phyloP scores from a whole-genome alignment of 2,329 filamentous ascomycete species.

The Trichophyton rubrum region DNA sequence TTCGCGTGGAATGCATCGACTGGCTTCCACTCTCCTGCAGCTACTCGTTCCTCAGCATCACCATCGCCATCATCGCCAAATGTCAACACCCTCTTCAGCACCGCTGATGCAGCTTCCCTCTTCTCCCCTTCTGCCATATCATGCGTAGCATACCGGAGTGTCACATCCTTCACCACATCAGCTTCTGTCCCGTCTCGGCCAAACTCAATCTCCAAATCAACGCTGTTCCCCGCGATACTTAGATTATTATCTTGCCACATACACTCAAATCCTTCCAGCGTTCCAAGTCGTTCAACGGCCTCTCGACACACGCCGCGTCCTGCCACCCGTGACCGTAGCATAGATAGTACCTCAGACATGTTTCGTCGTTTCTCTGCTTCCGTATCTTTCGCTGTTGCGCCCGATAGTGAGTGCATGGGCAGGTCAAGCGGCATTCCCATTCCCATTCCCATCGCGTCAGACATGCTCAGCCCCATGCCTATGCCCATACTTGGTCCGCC shows the following conservation, averaged over 20 bases:
- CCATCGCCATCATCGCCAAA: neutral
- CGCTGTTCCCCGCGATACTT: conserved; percentile 35
- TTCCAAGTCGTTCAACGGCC: conserved; percentile 31
- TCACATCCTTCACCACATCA: conserved; percentile 33
- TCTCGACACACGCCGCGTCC: conserved; percentile 35
- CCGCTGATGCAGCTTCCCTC: conserved; percentile 31
- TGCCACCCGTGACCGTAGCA: conserved; percentile 29
- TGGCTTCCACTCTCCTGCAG: conserved; percentile 22
- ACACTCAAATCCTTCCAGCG: conserved; percentile 34
- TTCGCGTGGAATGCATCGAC: conserved; percentile 32
- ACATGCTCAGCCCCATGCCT: conserved; percentile 29
- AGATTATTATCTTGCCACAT: conserved; percentile 37
- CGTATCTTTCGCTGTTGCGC: conserved; percentile 24
- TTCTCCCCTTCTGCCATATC: conserved; percentile 30
- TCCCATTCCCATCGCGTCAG: conserved; percentile 28
- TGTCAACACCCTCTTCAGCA: conserved; percentile 30
- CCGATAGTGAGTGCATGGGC: conserved; percentile 4
- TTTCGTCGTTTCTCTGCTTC: conserved; percentile 31
- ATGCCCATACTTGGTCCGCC: conserved; percentile 28
- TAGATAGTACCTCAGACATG: conserved; percentile 30
- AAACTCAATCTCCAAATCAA: conserved; percentile 37
- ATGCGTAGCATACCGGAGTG: conserved; percentile 31
- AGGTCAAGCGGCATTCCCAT: conserved; percentile 30
- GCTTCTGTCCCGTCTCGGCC: conserved; percentile 17
- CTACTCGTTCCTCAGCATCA: too few species aligned